Base-by-base conservation (phyloP, 352 stramenopile genomes). In the Globisporangium acanthophoron region DNA sequence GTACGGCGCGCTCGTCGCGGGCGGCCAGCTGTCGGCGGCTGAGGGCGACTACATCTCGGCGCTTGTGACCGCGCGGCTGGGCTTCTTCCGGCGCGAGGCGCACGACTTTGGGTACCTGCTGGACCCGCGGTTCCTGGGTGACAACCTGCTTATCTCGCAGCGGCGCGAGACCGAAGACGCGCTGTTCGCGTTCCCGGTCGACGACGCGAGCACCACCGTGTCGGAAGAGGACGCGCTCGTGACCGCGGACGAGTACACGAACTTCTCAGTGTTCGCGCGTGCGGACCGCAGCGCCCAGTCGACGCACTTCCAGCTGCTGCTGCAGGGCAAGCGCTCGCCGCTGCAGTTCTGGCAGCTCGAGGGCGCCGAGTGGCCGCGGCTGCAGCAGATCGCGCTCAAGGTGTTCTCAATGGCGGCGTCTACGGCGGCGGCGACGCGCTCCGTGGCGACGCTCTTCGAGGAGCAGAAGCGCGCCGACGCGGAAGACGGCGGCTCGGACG, bases 291-390 rank as follows among this genome's bases (percentile, higher is more conserved):
- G 49, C 16, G 37, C 29, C 27, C 15, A 54, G n/a, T 54, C 49
- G 49, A 24, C 49, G 49, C 49, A 54, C 31, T 54, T n/a, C 37
- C 16, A 44, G 49, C 35, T 54, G 27, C 18, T 54, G 3, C 3
- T 54, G 7, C n/a, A 54, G 29, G 49, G 49, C 49, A 44, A 43
- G 33, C 49, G 49, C 16, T 44, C 49, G 49, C 49, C 49, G 31
- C 33, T 54, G 16, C 49, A 54, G 49, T 54, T 54, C 12, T 54
- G 49, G 49, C 49, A 54, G 31, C 20, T 54, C 16, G 49, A 54
- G 12, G 49, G 49, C 18, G 37, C 31, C 49, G 49, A 54, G 18
- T 54, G 49, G 49, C 49, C 49, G n/a, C 49, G 49, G 5, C 33
- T 54, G 49, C 49, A 54, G 49, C 2, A 29, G 29, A 44, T 44